Evolutionary conservation across 2,329 filamentous ascomycete species (phyloP), one percentile per base, ranked within the genome.

Genomic region (Botrytis cinerea): DNA sequence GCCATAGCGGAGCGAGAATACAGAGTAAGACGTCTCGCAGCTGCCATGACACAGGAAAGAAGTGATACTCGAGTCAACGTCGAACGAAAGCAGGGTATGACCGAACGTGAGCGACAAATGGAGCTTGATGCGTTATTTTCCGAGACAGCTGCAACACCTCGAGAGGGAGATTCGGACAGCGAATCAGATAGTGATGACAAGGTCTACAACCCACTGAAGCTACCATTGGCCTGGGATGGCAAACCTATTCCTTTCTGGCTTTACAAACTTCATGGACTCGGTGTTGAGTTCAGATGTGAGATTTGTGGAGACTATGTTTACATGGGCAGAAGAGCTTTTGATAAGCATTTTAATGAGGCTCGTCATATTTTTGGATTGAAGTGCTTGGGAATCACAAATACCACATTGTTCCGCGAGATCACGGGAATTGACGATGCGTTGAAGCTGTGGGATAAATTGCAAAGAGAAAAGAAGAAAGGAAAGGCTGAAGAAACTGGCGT

Each of bases 171-270:
- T 0, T 89, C 88, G 0, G 90, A 91, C 1, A 90, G 90, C 18
- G 92, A 94, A 0, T 93, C 92, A 0, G 89, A 91, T 4, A 91
- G 94, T 22, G 92, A 90, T 57, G 94, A 97, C 76, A 95, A 91
- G 81, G 93, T 98, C 74, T 98, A 98, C 86, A 99, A 99, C 82
- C 96, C 96, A 0, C 87, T 99, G 77, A 99, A 99, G 81, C 87
- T 99, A 2, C 96, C 96, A 0, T 87, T 99, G 12, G 95, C 94
- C 3, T 99, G 97, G 97, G 96, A 99, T 78, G 96, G 97, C 78
- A 99, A 99, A 81, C 96, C 97, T 0, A 99, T 99, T 79, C 96
- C 97, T 0, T 99, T 96, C 85, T 99, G 96, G 96, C 88, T 99
- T 25, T 99, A 98, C 86, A 96, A 98, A 78, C 87, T 99, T 25